Evolutionary conservation across 2,329 filamentous ascomycete genomes (phyloP).

Genomic region (Exophiala sp.): DNA sequence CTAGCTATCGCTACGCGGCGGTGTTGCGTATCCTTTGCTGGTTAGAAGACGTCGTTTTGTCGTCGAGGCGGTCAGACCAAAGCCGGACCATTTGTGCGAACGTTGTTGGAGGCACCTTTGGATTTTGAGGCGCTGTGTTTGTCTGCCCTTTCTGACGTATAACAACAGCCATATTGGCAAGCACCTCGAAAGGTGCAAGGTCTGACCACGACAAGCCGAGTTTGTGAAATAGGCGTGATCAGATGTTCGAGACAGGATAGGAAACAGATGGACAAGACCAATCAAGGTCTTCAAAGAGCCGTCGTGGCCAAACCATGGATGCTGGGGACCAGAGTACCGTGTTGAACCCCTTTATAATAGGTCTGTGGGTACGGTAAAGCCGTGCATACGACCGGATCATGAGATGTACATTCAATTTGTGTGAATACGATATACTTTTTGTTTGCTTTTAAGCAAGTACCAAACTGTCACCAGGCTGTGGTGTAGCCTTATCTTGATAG

Average conservation of each 20-base stretch:
- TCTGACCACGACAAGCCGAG: too few species aligned
- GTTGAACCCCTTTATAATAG: constrained; percentile 18
- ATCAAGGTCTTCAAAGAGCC: too few species aligned
- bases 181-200: too few species aligned
- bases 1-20: constrained; percentile 14
- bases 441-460: neutral
- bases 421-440: constrained; percentile 15
- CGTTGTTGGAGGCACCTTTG: neutral
- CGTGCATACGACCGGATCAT: constrained; percentile 14
- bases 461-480: neutral
- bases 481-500: constrained; percentile 3
- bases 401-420: constrained; percentile 18
- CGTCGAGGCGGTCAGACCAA: neutral
- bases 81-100: constrained; percentile 2
- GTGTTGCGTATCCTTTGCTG: constrained; percentile 17
- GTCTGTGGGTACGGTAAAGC: constrained; percentile 1
- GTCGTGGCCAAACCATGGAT: too few species aligned
- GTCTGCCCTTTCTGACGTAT: too few species aligned
- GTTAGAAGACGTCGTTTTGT: constrained; percentile 8
- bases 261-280: too few species aligned
- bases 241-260: too few species aligned
- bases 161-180: too few species aligned
- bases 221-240: too few species aligned
- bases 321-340: neutral
- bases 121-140: too few species aligned